Evolutionary conservation across 371 early-diverging fungal species (phyloP).

Genomic region (Actinomortierella ambigua): DNA sequence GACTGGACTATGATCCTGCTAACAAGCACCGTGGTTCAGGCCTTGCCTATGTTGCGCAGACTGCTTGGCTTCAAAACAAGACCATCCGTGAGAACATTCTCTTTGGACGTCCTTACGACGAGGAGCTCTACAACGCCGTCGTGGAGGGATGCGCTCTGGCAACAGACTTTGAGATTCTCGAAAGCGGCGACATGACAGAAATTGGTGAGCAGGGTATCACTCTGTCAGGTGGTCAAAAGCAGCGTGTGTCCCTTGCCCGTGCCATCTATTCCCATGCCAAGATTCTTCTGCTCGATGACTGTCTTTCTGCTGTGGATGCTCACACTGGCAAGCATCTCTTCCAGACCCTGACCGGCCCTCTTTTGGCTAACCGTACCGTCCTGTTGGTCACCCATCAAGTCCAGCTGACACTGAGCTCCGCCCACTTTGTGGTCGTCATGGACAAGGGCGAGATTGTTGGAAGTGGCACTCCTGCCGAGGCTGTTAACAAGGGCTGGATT

Average conservation of each 20-base stretch:
- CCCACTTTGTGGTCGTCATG: slow-evolving; percentile 71
- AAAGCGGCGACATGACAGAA: slow-evolving; percentile 89
- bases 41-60: slow-evolving; percentile 82
- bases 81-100: slow-evolving; percentile 86
- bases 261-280: slow-evolving; percentile 81
- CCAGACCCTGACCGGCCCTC: slow-evolving; percentile 63
- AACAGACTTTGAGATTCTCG: slow-evolving; percentile 79
- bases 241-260: slow-evolving; percentile 81
- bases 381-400: slow-evolving; percentile 92
- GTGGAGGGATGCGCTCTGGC: slow-evolving; percentile 65
- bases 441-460: slow-evolving; percentile 57
- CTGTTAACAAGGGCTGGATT: slow-evolving; percentile 50
- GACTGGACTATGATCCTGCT: slow-evolving; percentile 36
- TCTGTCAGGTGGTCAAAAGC: slow-evolving; percentile 81
- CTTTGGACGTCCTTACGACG: slow-evolving; percentile 75
- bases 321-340: slow-evolving; percentile 90
- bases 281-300: slow-evolving; percentile 81
- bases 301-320: slow-evolving; percentile 82
- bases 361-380: slow-evolving; percentile 77
- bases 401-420: slow-evolving; percentile 69
- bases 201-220: slow-evolving; percentile 89
- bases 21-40: slow-evolving; percentile 44
- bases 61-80: slow-evolving; percentile 88
- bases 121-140: slow-evolving; percentile 68
- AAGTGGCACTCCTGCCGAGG: slow-evolving; percentile 50